phyloP scores from a whole-genome alignment of 208 protist species.

The Trypanosoma vivax region DNA sequence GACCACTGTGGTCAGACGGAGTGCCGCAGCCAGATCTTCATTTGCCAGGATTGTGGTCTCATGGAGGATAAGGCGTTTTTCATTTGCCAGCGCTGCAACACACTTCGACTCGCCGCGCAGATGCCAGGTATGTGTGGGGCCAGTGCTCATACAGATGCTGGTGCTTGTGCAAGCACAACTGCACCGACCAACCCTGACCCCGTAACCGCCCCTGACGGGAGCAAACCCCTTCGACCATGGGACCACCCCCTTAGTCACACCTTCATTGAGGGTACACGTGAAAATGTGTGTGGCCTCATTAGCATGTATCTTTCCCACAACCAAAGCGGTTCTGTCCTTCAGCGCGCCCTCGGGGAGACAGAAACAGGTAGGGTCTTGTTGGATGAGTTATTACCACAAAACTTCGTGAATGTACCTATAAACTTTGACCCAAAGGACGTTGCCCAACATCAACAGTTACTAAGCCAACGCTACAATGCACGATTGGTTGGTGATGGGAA shows the following conservation, averaged over 20 bases:
- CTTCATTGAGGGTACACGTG: slow-evolving; percentile 77
- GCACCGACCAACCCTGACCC: background rate
- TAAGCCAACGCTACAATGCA: slow-evolving; percentile 1
- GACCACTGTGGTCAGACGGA: slow-evolving; percentile 53
- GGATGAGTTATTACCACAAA: slow-evolving; percentile 2
- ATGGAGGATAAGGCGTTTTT: slow-evolving; percentile 47
- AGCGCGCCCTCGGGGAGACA: slow-evolving; percentile 28
- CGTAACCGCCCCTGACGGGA: background rate
- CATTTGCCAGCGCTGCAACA: slow-evolving; percentile 66
- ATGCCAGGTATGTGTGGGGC: slow-evolving; percentile 5
- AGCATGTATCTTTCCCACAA: slow-evolving; percentile 60
- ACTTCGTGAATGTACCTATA: slow-evolving; percentile 9
- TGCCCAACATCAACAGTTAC: slow-evolving; percentile 15
- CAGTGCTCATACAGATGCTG: background rate
- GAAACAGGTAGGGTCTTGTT: slow-evolving; percentile 4
- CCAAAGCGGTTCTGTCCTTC: slow-evolving; percentile 25
- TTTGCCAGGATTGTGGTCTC: slow-evolving; percentile 81
- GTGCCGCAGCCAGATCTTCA: slow-evolving; percentile 48
- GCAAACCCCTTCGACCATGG: slow-evolving; percentile 24
- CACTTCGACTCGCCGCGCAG: slow-evolving; percentile 23
- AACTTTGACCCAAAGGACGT: slow-evolving; percentile 15
- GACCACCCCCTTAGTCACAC: slow-evolving; percentile 63
- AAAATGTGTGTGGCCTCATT: slow-evolving; percentile 62
- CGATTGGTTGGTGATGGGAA: no score
- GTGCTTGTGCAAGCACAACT: background rate